Conservation (phyloP, 371 early-diverging fungal genomes). For the Nematocida sp. region DNA sequence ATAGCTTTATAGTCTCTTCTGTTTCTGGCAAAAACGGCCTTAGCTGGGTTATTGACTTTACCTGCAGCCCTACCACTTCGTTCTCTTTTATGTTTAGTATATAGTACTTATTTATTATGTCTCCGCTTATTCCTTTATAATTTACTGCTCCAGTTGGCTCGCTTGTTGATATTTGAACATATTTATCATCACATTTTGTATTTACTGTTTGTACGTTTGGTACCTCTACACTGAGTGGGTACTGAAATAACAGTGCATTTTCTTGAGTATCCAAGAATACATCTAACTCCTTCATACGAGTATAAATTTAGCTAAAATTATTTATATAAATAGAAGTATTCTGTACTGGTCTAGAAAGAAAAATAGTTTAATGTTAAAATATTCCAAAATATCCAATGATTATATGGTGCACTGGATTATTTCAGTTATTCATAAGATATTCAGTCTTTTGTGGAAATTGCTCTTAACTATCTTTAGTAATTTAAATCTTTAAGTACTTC, state of each 20-base stretch:
- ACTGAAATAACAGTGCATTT: slow-evolving; percentile 28
- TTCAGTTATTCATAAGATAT: too few relatives aligned
- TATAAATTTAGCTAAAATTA: background rate
- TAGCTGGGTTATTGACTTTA: slow-evolving; percentile 34
- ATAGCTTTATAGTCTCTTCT: slow-evolving; percentile 36
- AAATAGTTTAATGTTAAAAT: background rate
- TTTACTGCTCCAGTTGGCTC: background rate
- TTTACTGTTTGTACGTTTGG: slow-evolving; percentile 11
- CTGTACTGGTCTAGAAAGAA: background rate
- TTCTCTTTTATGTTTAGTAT: background rate
- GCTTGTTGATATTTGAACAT: slow-evolving; percentile 4
- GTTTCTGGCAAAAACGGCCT: slow-evolving; percentile 47
- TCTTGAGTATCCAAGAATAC: slow-evolving; percentile 30
- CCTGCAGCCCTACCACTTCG: slow-evolving; percentile 4
- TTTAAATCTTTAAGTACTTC: too few relatives aligned
- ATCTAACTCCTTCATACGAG: slow-evolving; percentile 17
- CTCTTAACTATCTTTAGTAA: too few relatives aligned
- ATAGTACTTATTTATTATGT: slow-evolving; percentile 43
- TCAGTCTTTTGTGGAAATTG: too few relatives aligned
- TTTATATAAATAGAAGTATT: background rate
- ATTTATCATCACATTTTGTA: slow-evolving; percentile 16
- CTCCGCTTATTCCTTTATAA: background rate
- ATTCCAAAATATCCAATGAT: too few relatives aligned
- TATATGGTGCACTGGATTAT: too few relatives aligned
- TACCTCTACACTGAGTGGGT: slow-evolving; percentile 1